A percentile compares a stretch with the other conserved stretches of the same genome.
Conservation (phyloP, 2,329 filamentous ascomycete genomes). For the Purpureocillium lavendulum region DNA sequence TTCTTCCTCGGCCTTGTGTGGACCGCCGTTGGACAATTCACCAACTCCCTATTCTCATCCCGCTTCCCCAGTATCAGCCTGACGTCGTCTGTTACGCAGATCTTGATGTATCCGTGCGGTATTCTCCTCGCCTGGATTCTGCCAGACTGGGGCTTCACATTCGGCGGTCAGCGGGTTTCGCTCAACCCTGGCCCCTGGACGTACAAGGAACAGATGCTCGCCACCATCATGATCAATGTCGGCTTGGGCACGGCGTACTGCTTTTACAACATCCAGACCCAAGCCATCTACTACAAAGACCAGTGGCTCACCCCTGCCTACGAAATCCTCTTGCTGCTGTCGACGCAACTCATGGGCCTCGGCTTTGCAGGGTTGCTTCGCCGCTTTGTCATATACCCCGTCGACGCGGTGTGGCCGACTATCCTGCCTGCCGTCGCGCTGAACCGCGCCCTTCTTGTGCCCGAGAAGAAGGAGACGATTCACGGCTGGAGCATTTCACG, state of each 20-base stretch:
- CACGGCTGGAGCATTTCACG: conserved; percentile 36
- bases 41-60: conserved; percentile 7
- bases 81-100: conserved; percentile 18
- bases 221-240: conserved; percentile 25
- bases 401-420: conserved; percentile 23
- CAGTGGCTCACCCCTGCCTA: conserved; percentile 20
- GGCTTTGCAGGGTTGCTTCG: conserved; percentile 23
- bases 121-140: conserved; percentile 27
- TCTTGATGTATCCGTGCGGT: conserved; percentile 32
- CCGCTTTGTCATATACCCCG: conserved; percentile 25
- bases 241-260: conserved; percentile 8
- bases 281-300: conserved; percentile 23
- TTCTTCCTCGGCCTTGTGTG: conserved; percentile 18
- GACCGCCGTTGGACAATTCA: conserved; percentile 10
- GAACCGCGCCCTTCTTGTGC: conserved; percentile 22
- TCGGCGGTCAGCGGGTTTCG: conserved; percentile 20
- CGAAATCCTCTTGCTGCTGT: conserved; percentile 19
- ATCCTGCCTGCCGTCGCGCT: conserved; percentile 24
- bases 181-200: conserved; percentile 33
- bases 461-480: conserved; percentile 24
- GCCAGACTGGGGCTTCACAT: conserved; percentile 32
- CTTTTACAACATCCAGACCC: conserved; percentile 13
- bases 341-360: conserved; percentile 23
- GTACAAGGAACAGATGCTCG: conserved; percentile 33
- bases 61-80: conserved; percentile 8